These are phyloP conservation scores for Coffea eugenioides DNA, from an alignment of 257 asterid species.

Conservation along the genomic window DNA sequence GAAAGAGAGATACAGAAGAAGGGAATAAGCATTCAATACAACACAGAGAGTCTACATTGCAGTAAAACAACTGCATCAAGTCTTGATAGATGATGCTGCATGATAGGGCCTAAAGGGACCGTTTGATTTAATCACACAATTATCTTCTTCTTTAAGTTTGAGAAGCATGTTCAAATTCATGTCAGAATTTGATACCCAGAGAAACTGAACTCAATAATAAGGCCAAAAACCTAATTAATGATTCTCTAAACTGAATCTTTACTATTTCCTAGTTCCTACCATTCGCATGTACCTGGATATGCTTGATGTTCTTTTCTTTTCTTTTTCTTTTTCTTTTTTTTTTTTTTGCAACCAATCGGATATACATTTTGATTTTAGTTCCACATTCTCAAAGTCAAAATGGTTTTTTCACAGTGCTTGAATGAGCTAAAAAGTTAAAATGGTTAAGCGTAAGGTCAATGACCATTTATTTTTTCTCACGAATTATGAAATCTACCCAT, in stretches of 20 bases:
- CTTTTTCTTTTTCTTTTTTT: too few species aligned
- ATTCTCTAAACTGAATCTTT: not conserved
- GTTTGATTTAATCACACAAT: not conserved
- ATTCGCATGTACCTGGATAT: not conserved
- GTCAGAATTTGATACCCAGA: not conserved
- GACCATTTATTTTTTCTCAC: too few species aligned
- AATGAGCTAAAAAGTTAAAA: too few species aligned
- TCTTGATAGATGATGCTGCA: not conserved
- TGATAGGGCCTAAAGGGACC: not conserved
- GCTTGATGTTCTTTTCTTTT: too few species aligned
- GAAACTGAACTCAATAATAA: not conserved
- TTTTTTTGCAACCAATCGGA: too few species aligned
- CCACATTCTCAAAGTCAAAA: too few species aligned
- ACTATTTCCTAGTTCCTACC: not conserved
- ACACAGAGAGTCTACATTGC: not conserved
- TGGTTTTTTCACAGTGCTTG: not conserved
- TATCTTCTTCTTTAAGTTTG: not conserved
- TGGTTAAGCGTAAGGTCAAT: too few species aligned
- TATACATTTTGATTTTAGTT: not conserved
- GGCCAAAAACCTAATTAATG: not conserved
- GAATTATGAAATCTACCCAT: too few species aligned
- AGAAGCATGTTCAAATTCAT: not conserved
- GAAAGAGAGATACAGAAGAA: not conserved
- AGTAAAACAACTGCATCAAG: constrained; percentile 4
- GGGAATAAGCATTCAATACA: not conserved